Conservation (phyloP, 768 basidiomycete genomes). For the Termitomyces sp. region DNA sequence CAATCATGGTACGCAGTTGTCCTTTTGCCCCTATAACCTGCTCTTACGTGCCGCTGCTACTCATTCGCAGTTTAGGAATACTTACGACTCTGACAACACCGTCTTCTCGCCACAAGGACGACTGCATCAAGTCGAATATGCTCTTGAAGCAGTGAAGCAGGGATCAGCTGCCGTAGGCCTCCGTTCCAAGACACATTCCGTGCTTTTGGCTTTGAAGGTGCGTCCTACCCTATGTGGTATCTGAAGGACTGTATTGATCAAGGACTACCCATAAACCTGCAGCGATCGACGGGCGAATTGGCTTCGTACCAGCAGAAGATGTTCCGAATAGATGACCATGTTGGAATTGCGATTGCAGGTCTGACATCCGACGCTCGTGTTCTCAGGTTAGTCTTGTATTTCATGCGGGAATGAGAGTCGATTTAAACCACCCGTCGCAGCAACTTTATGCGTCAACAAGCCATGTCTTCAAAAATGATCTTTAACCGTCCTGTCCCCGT, state of each 20-base stretch:
- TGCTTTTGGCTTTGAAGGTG: constrained; percentile 92
- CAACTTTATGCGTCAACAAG: constrained; percentile 99
- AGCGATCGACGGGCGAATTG: constrained; percentile 97
- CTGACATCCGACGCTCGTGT: constrained; percentile 98
- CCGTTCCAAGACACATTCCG: constrained; percentile 91
- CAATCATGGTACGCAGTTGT: constrained; percentile 30
- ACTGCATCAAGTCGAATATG: constrained; percentile 97
- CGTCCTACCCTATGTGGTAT: constrained; percentile 12
- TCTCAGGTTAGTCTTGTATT: constrained; percentile 60
- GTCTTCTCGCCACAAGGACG: constrained; percentile 97
- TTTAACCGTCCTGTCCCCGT: constrained; percentile 96
- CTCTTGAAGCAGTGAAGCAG: constrained; percentile 98
- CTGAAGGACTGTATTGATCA: neutral
- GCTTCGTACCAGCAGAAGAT: constrained; percentile 99
- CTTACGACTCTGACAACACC: constrained; percentile 98
- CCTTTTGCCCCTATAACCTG: neutral
- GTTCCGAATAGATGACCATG: constrained; percentile 99
- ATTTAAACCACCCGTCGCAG: constrained; percentile 34
- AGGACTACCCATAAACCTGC: neutral
- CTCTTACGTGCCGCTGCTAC: constrained; percentile 22
- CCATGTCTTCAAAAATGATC: constrained; percentile 91
- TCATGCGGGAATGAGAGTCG: neutral
- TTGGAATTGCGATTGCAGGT: constrained; percentile 99
- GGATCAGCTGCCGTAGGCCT: constrained; percentile 98
- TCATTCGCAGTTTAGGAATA: constrained; percentile 75